Base-by-base conservation (phyloP, 129 eudicot genomes). In the Flaveria bidentis region DNA sequence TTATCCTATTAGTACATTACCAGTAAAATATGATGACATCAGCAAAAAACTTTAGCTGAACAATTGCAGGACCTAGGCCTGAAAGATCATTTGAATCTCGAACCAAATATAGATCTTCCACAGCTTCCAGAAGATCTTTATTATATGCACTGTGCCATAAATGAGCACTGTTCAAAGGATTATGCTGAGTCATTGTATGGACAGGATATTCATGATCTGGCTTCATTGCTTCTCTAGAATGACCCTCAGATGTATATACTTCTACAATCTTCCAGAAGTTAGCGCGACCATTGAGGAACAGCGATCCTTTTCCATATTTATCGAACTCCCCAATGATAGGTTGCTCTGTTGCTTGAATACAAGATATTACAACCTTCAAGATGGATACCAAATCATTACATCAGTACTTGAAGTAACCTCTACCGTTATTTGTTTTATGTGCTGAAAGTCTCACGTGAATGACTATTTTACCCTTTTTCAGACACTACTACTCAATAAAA, bases 21-120 rank as follows among this genome's bases (percentile, higher is more conserved):
- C 99, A 81, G 79, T 94, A 94, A 60, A 84, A 88, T 74, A 91
- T 85, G 63, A 94, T 86, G 75, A 90, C 84, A 74, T 94, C 93
- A 57, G 86, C 78, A 68, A 91, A 65, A 73, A 94, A 94, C 52
- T 84, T 89, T 47, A 94, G 82, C 81, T 86, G 97, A n/a, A 86
- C 82, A 51, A 89, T 41, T 57, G 84, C 82, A 47, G 89, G 82
- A 70, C 77, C 73, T 57, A 91, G 78, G 65, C 76, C 80, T 75
- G 98, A 88, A 63, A 72, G 42, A 61, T 62, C 60, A 51, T 72
- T 52, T 58, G 90, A 84, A 55, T 81, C 87, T 77, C 81, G 80
- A 64, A 91, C 64, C 64, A 77, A 82, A 76, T 79, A 61, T 28
- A 94, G 81, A 83, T 89, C 97, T 33, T 84, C 79, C 47, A 87